These are phyloP conservation scores for Russula earlei DNA, from an alignment of 768 basidiomycete genomes.

Conservation along the genomic window DNA sequence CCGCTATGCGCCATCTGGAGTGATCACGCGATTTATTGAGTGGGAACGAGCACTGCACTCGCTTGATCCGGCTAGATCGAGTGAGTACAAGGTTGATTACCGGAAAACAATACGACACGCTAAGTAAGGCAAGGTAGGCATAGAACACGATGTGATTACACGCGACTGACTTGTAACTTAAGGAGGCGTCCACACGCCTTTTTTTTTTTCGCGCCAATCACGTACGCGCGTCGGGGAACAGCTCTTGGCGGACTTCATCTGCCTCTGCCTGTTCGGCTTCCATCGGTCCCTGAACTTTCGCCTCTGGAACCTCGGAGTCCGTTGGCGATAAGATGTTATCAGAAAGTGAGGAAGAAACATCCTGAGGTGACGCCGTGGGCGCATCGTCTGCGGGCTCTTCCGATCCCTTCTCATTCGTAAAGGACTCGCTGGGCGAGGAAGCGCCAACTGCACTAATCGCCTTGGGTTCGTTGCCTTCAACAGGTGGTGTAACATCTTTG, in stretches of 20 bases:
- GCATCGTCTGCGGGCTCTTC: background rate
- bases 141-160: background rate
- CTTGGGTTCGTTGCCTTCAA: slow-evolving; percentile 7
- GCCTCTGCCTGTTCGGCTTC: slow-evolving; percentile 29
- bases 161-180: background rate
- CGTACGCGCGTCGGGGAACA: slow-evolving; percentile 27
- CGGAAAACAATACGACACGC: background rate
- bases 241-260: slow-evolving; percentile 29
- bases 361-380: background rate
- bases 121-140: slow-evolving; percentile 3
- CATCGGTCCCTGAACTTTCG: slow-evolving; percentile 23
- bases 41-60: no score
- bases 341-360: background rate
- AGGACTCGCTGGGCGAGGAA: background rate
- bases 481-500: background rate
- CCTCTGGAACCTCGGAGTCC: background rate
- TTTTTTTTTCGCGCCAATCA: background rate
- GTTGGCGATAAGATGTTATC: background rate
- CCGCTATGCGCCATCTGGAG: no score
- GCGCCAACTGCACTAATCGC: slow-evolving; percentile 4
- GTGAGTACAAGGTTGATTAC: slow-evolving; percentile 4
- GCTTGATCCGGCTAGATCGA: no score
- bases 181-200: background rate
- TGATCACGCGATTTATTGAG: no score
- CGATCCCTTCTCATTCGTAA: background rate